Evolutionary conservation across 495 filamentous ascomycete genomes (phyloP).

Genomic region (Penicillium daleae): DNA sequence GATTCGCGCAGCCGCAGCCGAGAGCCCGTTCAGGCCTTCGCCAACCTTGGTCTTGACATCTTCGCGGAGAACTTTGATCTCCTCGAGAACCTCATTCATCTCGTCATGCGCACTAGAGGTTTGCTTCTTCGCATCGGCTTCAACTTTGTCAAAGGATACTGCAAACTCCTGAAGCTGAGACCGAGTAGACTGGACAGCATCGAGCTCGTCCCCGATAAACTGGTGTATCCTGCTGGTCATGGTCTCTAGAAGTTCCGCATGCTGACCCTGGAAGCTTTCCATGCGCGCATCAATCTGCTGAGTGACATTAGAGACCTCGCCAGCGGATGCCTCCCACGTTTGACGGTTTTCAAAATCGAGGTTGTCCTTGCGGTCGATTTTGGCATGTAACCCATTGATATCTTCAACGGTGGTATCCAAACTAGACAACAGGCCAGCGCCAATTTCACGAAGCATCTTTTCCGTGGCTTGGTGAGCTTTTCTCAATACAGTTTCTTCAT

Average conservation of each 20-base stretch:
- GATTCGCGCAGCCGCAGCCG: constrained; percentile 82
- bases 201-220: constrained; percentile 74
- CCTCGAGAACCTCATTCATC: constrained; percentile 89
- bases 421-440: constrained; percentile 73
- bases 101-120: constrained; percentile 74
- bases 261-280: constrained; percentile 66
- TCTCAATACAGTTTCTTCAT: constrained; percentile 77
- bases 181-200: constrained; percentile 66
- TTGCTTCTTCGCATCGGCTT: constrained; percentile 67
- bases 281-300: constrained; percentile 73
- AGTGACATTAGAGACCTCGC: constrained; percentile 73
- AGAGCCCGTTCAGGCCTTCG: constrained; percentile 81
- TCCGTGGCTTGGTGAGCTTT: constrained; percentile 89
- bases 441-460: constrained; percentile 68
- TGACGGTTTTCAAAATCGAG: constrained; percentile 78
- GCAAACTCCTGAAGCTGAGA: constrained; percentile 69
- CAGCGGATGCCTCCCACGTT: constrained; percentile 76
- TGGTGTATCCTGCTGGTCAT: constrained; percentile 70
- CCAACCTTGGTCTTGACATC: constrained; percentile 85
- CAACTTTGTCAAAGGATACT: constrained; percentile 64
- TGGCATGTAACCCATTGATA: constrained; percentile 77
- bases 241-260: constrained; percentile 66
- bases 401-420: constrained; percentile 77
- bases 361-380: constrained; percentile 79
- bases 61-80: constrained; percentile 85